Base-by-base conservation (phyloP, 2,329 filamentous ascomycete genomes). In the Mariannaea elegans region DNA sequence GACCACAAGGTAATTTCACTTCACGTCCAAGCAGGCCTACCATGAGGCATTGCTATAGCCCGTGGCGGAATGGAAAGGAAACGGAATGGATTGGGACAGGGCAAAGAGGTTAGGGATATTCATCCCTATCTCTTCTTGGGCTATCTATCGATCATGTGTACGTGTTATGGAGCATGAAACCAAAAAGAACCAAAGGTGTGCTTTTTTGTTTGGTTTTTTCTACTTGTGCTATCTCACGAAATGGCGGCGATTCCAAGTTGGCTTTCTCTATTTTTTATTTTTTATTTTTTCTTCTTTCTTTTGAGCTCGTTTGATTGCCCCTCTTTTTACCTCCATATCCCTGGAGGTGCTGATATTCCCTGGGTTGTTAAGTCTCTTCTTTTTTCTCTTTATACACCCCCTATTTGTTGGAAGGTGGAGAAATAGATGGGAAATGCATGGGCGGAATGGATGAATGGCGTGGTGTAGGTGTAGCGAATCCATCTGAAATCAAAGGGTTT, bases 81-180 rank as follows among this genome's bases (percentile, higher is more conserved):
- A 44, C 41, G 41, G 41, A 19, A 41, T 19, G 38, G 39, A 14
- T 23, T 21, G 41, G 41, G 21, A 44, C 21, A 24, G 21, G 21
- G 41, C 19, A 19, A 19, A 27, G 24, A n/a, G 45, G 8, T 21
- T 34, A 23, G n/a, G 34, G 19, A 38, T 36, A 16, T 5, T 36
- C 52, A 10, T n/a, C 18, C 44, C 31, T 56, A 38, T 39, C 45
- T 31, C 47, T 41, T 38, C 39, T 44, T 59, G 56, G 52, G 55
- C 56, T 42, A 53, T 61, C 53, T 57, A 52, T 60, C 48, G 31
- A 62, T 67, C 62, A 71, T 71, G 63, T 68, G 62, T 63, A 72
- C 69, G 68, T 62, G 63, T 71, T 68, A 72, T 71, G 69, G 69
- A 67, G 67, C 68, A 72, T 70, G 69, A 63, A 65, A 58, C 64